phyloP scores from a whole-genome alignment of 805 yeast species.

The Yarrowia hollandica region DNA sequence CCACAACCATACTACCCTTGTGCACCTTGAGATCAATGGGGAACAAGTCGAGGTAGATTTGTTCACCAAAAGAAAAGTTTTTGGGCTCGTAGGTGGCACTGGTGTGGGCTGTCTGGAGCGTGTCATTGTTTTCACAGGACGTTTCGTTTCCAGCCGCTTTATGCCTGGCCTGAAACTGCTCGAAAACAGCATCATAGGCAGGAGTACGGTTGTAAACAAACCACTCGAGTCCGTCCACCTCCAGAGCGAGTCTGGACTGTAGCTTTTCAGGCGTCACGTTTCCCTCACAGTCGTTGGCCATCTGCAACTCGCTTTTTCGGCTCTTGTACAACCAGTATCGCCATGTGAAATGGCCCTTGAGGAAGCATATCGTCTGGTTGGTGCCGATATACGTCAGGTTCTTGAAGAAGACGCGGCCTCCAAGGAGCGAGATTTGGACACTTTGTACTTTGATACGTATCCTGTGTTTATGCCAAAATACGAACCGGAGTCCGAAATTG shows the following conservation, averaged over 20 bases:
- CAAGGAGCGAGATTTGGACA: constrained; percentile 71
- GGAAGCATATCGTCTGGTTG: constrained; percentile 67
- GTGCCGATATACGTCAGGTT: constrained; percentile 72
- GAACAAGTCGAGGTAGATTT: constrained; percentile 41
- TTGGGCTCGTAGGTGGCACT: constrained; percentile 6
- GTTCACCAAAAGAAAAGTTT: constrained; percentile 32
- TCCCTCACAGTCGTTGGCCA: constrained; percentile 30
- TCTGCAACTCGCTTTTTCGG: constrained; percentile 41
- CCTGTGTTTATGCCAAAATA: constrained; percentile 63
- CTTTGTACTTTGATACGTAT: constrained; percentile 69
- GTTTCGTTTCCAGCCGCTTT: background rate
- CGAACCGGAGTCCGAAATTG: constrained; percentile 51
- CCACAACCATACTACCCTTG: constrained; percentile 74
- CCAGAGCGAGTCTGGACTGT: constrained; percentile 44
- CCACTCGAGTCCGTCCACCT: constrained; percentile 75
- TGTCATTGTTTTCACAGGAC: constrained; percentile 19
- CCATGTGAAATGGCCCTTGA: constrained; percentile 82
- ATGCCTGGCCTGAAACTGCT: constrained; percentile 1
- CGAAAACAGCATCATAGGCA: constrained; percentile 68
- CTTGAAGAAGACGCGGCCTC: constrained; percentile 78
- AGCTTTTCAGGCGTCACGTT: constrained; percentile 30
- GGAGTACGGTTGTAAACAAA: constrained; percentile 77
- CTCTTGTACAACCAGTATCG: constrained; percentile 73
- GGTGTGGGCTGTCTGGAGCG: background rate
- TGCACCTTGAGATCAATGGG: constrained; percentile 65